A percentile compares a stretch with the other conserved stretches of the same genome.
These are phyloP conservation scores for Ascochyta pisi DNA, from an alignment of 2,329 filamentous ascomycete species.

Conservation along the genomic window DNA sequence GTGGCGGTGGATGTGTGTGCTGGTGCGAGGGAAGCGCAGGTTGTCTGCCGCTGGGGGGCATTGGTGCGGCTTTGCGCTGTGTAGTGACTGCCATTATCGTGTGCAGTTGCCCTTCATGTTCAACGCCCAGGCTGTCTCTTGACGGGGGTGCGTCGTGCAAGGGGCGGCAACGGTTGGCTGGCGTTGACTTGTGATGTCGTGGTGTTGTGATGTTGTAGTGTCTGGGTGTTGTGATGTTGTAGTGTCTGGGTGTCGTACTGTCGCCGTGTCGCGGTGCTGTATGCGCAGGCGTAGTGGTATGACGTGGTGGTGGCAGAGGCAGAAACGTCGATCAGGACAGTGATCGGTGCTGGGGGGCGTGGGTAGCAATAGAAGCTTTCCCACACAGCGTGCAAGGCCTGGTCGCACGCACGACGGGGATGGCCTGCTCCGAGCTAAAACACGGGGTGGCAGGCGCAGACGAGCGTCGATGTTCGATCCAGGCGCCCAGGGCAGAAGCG, in stretches of 20 bases:
- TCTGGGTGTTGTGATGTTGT: background rate
- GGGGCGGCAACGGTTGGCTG: constrained; percentile 8
- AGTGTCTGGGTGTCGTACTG: background rate
- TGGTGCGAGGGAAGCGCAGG: constrained; percentile 36
- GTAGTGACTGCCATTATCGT: constrained; percentile 36
- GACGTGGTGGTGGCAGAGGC: constrained; percentile 4
- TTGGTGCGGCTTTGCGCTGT: constrained; percentile 17
- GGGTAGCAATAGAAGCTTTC: constrained; percentile 4
- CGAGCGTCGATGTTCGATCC: background rate
- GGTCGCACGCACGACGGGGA: constrained; percentile 13
- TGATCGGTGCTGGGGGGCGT: constrained; percentile 8
- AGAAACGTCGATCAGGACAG: background rate
- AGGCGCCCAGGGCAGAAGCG: background rate
- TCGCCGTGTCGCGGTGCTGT: background rate
- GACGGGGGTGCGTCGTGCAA: constrained; percentile 8
- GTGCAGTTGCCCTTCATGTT: constrained; percentile 39
- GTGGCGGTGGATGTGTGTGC: constrained; percentile 40
- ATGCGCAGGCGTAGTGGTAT: constrained; percentile 8
- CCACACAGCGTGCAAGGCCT: constrained; percentile 5
- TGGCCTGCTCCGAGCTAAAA: constrained; percentile 16
- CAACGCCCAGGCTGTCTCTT: constrained; percentile 16
- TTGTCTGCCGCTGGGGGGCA: constrained; percentile 19
- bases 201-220: background rate
- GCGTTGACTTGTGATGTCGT: background rate
- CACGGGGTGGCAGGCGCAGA: constrained; percentile 15